phyloP scores from a whole-genome alignment of 441 rosid genomes.

The Brassica hybrid region DNA sequence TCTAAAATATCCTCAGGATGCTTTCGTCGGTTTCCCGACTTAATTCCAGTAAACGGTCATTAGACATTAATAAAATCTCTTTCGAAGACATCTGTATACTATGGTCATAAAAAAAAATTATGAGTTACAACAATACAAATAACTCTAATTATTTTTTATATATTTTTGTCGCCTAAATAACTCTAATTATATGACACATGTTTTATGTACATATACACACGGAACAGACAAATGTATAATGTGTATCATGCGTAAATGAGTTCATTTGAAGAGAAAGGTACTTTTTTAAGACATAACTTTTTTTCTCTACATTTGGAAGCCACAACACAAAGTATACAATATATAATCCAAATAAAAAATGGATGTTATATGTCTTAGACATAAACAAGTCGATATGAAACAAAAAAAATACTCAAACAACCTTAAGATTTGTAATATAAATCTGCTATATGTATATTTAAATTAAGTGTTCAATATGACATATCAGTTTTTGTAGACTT shows the following conservation, averaged over 20 bases:
- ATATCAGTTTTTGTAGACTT: constrained; percentile 1
- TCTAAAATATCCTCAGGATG: neutral
- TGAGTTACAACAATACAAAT: constrained; percentile 3
- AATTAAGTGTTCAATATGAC: neutral
- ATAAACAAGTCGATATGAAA: neutral
- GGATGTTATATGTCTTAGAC: neutral
- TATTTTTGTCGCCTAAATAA: no score
- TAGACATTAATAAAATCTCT: no score
- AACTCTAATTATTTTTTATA: no score
- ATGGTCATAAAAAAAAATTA: neutral
- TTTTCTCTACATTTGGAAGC: constrained; percentile 4
- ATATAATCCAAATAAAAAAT: constrained; percentile 10
- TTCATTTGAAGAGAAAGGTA: constrained; percentile 12
- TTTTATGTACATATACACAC: neutral
- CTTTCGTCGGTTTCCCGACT: no score
- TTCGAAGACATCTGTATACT: no score
- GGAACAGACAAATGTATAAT: neutral
- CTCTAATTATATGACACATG: neutral
- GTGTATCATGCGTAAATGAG: neutral
- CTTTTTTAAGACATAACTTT: constrained; percentile 10
- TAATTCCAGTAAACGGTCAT: no score
- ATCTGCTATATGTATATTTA: neutral
- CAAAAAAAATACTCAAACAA: neutral
- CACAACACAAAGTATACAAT: constrained; percentile 9
- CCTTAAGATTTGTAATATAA: neutral